Conservation (phyloP, 768 basidiomycete species). For the Cantharellus anzutake region DNA sequence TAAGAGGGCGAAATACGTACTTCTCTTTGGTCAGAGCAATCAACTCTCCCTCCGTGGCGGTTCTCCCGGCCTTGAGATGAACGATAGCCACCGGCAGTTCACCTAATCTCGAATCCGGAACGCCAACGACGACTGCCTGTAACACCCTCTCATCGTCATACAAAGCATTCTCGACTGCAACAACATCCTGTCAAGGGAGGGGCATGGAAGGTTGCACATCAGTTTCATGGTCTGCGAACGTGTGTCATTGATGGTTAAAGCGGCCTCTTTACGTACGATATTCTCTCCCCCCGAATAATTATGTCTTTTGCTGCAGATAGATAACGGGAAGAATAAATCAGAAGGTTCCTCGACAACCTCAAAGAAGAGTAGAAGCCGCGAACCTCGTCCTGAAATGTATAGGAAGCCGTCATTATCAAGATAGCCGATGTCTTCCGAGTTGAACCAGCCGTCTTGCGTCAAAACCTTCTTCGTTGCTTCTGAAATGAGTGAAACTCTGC, state of each 20-base stretch:
- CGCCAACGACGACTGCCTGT: constrained; percentile 40
- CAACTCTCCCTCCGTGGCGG: constrained; percentile 30
- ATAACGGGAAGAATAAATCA: not conserved
- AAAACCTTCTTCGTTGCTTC: constrained; percentile 12
- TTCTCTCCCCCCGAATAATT: constrained; percentile 44
- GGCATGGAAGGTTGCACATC: no score
- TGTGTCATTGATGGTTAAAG: no score
- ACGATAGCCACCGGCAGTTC: constrained; percentile 40
- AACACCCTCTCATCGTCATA: constrained; percentile 34
- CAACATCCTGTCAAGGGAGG: constrained; percentile 26
- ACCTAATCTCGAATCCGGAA: constrained; percentile 38
- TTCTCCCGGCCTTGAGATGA: constrained; percentile 25
- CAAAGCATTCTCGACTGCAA: constrained; percentile 39
- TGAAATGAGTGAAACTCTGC: not conserved
- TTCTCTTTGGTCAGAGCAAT: constrained; percentile 22
- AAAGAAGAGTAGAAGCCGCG: not conserved
- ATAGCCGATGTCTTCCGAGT: constrained; percentile 19
- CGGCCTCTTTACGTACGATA: constrained; percentile 23
- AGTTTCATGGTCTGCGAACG: no score
- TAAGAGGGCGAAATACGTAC: not conserved
- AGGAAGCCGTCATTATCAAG: constrained; percentile 21
- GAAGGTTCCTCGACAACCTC: not conserved
- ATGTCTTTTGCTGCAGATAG: constrained; percentile 32
- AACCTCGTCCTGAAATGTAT: constrained; percentile 19
- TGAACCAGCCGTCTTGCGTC: constrained; percentile 24